These are phyloP conservation scores for Novymonas esmeraldas DNA, from an alignment of 208 protist species.

Conservation along the genomic window DNA sequence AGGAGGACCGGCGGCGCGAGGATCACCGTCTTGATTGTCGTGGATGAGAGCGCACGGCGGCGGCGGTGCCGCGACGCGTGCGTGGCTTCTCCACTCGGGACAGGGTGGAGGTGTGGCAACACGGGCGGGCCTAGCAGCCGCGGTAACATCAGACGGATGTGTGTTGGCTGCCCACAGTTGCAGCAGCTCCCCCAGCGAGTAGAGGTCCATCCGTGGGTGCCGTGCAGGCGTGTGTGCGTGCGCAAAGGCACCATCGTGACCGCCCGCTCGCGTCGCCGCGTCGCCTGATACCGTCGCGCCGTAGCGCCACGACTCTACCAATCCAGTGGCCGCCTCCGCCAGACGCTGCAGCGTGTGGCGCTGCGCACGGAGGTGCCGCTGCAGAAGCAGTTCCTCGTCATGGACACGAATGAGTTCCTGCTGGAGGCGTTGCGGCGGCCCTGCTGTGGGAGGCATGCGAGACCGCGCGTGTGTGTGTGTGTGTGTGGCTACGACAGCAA, in stretches of 20 bases:
- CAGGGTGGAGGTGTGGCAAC: neutral
- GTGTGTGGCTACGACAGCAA: neutral
- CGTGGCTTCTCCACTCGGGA: neutral
- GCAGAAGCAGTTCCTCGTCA: conserved; percentile 18
- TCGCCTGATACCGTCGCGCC: conserved; percentile 5
- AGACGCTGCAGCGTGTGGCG: conserved; percentile 19
- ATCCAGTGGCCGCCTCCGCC: conserved; percentile 7
- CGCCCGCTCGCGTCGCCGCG: neutral
- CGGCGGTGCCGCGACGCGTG: neutral
- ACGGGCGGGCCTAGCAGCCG: neutral
- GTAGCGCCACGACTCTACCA: conserved; percentile 25
- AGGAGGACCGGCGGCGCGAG: neutral
- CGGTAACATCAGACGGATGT: neutral
- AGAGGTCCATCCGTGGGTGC: conserved; percentile 21
- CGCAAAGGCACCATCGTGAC: neutral
- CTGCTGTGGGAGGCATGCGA: neutral
- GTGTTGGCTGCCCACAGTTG: conserved; percentile 9
- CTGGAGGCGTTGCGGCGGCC: conserved; percentile 2
- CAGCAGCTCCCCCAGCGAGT: conserved; percentile 32
- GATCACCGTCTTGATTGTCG: neutral
- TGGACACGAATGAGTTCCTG: conserved; percentile 19
- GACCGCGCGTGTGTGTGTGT: neutral
- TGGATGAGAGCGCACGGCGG: neutral
- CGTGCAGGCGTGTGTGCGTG: neutral
- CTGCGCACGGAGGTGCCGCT: conserved; percentile 23